These are phyloP conservation scores for Acanthamoeba triangularis DNA, from an alignment of 208 protist genomes.

Conservation along the genomic window DNA sequence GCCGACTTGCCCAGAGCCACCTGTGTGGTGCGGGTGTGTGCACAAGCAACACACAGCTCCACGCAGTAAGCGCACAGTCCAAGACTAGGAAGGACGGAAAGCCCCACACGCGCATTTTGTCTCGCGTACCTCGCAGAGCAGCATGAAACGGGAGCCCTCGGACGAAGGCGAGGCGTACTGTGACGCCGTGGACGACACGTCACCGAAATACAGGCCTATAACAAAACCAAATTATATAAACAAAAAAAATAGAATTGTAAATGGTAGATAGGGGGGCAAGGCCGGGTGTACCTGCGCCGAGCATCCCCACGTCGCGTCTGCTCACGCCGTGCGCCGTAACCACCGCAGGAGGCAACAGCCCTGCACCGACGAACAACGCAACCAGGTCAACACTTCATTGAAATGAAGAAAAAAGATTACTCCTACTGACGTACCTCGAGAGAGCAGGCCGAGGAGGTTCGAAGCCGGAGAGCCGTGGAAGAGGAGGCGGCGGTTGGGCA, in stretches of 20 bases:
- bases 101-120: not conserved
- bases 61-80: not conserved
- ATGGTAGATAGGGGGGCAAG: not conserved
- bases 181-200: not conserved
- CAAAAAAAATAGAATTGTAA: not conserved
- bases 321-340: not conserved
- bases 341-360: slow-evolving; percentile 8
- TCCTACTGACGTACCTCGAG: not conserved
- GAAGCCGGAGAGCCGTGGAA: slow-evolving; percentile 24
- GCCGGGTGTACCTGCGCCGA: not conserved
- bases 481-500: slow-evolving; percentile 27
- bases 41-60: not conserved
- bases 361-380: not conserved
- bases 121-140: not conserved
- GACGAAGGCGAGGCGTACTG: slow-evolving; percentile 37
- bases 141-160: slow-evolving; percentile 24
- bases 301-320: slow-evolving; percentile 21
- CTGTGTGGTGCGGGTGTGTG: not conserved
- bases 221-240: too few species aligned
- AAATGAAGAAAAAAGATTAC: not conserved
- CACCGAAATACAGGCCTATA: slow-evolving; percentile 31
- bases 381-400: not conserved
- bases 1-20: slow-evolving; percentile 47
- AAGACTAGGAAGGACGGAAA: not conserved
- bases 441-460: slow-evolving; percentile 49